Evolutionary conservation across 2,329 filamentous ascomycete genomes (phyloP), one percentile per base, ranked within the genome.

Genomic region (Beauveria asiatica): DNA sequence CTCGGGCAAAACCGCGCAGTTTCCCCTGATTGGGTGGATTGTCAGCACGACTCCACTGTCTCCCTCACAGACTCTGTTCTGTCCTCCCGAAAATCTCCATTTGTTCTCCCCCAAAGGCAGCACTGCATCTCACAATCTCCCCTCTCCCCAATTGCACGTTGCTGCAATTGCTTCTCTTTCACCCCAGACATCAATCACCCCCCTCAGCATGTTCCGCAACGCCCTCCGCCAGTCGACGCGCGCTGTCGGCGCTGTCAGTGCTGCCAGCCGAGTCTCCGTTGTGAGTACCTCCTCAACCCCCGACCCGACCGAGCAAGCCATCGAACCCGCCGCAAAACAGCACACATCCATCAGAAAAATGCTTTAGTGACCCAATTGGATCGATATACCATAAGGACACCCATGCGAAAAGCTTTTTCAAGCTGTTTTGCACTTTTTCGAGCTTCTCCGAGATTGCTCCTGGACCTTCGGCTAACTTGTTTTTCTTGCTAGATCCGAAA

Each of bases 141-240:
- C 78, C 82, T 83, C 81, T 74, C 75, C 70, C 74, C 83, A 83
- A 82, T 84, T 84, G 81, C 81, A 78, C 75, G 70, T 70, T 66
- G 74, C 75, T 80, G 83, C 83, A 85, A 84, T 86, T 86, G 83
- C 78, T 78, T 77, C 76, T 75, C 74, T 76, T 77, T 72, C 73
- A 72, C 76, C 74, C 73, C 76, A 76, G 74, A 79, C 76, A 73
- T 75, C 72, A 79, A 70, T 77, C 72, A 76, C 76, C 78, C 81
- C 78, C 71, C 64, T 72, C 70, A 83, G 76, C 81, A 97, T 97
- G 93, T 96, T 97, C 86, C 91, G 93, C 83, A 96, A 90, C 87
- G 92, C 93, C 83, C 85, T 97, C 82, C 87, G 92, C 83, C 92
- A 96, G 85, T 95, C 92, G 79, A 89, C 89, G 83, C 92, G 92